Base-by-base conservation (phyloP, 495 filamentous ascomycete species). In the Talaromyces trachyspermus region DNA sequence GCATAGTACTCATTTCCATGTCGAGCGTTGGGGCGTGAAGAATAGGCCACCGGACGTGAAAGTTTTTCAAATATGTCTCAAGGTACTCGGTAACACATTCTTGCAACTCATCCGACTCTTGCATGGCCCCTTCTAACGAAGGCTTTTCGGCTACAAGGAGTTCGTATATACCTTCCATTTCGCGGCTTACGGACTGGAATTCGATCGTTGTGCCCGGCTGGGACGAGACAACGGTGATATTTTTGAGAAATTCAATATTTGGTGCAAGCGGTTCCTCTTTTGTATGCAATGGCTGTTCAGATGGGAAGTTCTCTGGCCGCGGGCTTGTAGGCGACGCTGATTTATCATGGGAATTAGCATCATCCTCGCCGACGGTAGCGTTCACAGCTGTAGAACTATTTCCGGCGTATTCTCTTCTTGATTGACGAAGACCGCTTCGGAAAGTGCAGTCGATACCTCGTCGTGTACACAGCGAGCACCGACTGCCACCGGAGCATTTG, bases 1-100 rank as follows among this genome's bases (percentile, higher is more conserved):
- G 12, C n/a, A 43, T 30, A 4, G 24, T 17, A 9, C 15, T 22
- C 18, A 43, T 43, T 17, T 43, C 41, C 3, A 23, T 27, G 12
- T 19, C 9, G 4, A 43, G 26, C 25, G 41, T 43, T 17, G 41
- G 41, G 14, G 24, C 23, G 25, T 30, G 41, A 18, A 43, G 41
- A 12, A 43, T 17, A 27, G 41, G 41, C 41, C 41, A 43, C 25
- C 25, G 41, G 15, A 43, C 23, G 14, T 43, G 41, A 14, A 43
- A 43, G 15, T 0, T 27, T 26, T 30, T 27, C 10, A 30, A 11
- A 43, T 43, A 43, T 30, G 24, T 43, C 2, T 43, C 24, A 12
- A 19, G 11, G 23, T 30, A 43, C 25, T 18, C 18, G 15, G 8
- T 43, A 26, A 43, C 25, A 4, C 12, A 20, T 8, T 2, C 41